These are phyloP conservation scores for Leucosporidium yakuticum DNA, from an alignment of 768 basidiomycete species.

Conservation along the genomic window DNA sequence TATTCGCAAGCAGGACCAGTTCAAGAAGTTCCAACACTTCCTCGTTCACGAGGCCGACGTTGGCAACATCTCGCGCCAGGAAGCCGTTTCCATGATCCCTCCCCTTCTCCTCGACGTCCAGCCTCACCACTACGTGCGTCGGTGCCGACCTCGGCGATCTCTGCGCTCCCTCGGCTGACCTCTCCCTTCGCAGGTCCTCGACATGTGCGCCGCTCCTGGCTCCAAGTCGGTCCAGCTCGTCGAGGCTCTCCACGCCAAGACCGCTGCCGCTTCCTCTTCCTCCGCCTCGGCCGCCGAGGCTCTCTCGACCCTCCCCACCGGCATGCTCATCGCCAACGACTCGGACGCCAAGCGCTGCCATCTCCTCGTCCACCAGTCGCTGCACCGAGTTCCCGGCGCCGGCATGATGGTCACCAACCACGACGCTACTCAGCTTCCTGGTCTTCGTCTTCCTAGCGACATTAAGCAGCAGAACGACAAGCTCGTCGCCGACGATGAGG, in stretches of 20 bases:
- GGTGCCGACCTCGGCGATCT: not conserved
- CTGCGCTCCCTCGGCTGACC: conserved; percentile 4
- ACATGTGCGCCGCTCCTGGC: conserved; percentile 98
- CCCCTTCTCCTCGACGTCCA: conserved; percentile 90
- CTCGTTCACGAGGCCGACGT: conserved; percentile 97
- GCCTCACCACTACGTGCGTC: conserved; percentile 66
- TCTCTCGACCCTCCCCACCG: conserved; percentile 56
- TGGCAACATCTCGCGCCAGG: conserved; percentile 90
- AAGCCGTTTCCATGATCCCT: conserved; percentile 98
- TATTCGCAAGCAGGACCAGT: conserved; percentile 77
- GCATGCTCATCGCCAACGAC: conserved; percentile 91
- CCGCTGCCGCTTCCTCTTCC: conserved; percentile 49
- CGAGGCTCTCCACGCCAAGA: conserved; percentile 83
- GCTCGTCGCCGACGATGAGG: not conserved
- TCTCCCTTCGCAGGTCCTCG: conserved; percentile 59
- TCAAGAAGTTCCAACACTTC: conserved; percentile 92
- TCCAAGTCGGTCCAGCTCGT: conserved; percentile 98
- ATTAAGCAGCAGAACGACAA: conserved; percentile 24
- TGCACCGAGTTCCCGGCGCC: conserved; percentile 78
- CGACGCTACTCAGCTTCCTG: conserved; percentile 80
- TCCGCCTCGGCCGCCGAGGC: conserved; percentile 41
- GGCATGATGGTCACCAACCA: conserved; percentile 92
- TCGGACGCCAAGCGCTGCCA: conserved; percentile 89
- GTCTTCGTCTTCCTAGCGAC: conserved; percentile 19
- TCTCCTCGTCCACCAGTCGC: conserved; percentile 92